A percentile compares a stretch with the other conserved stretches of the same genome.
Evolutionary conservation across 2,329 filamentous ascomycete species (phyloP).

Genomic region (Colletotrichum kahawae): DNA sequence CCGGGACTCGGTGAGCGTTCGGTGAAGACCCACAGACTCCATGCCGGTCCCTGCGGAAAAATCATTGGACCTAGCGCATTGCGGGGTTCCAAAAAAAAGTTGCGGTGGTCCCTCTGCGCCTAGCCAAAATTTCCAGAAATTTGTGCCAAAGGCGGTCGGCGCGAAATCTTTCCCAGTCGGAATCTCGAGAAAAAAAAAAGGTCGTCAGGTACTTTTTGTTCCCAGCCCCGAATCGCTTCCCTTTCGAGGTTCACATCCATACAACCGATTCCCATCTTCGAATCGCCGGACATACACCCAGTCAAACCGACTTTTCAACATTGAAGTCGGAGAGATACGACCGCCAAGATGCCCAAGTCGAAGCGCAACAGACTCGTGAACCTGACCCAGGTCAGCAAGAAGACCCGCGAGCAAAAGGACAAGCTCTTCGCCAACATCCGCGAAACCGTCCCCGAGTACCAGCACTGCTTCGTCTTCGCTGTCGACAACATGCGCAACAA

Average conservation of each 20-base stretch:
- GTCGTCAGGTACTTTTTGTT: not conserved
- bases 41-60: conserved; percentile 18
- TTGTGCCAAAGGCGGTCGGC: conserved; percentile 23
- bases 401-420: conserved; percentile 89
- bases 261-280: not conserved
- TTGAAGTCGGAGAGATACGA: not conserved
- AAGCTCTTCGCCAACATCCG: conserved; percentile 89
- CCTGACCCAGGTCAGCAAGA: conserved; percentile 90
- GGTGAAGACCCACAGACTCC: not conserved
- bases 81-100: conserved; percentile 27
- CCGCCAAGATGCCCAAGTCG: conserved; percentile 84
- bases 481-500: conserved; percentile 99
- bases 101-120: conserved; percentile 6
- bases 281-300: not conserved
- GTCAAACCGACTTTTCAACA: not conserved
- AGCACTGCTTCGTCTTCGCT: conserved; percentile 90
- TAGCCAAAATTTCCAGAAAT: conserved; percentile 21
- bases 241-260: not conserved
- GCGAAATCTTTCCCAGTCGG: conserved; percentile 18
- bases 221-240: not conserved
- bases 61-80: conserved; percentile 25
- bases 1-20: not conserved
- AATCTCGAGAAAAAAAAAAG: not conserved
- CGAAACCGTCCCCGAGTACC: conserved; percentile 82
- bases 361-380: conserved; percentile 90